phyloP scores from a whole-genome alignment of 257 asterid species.

The Fraxinus excelsior region DNA sequence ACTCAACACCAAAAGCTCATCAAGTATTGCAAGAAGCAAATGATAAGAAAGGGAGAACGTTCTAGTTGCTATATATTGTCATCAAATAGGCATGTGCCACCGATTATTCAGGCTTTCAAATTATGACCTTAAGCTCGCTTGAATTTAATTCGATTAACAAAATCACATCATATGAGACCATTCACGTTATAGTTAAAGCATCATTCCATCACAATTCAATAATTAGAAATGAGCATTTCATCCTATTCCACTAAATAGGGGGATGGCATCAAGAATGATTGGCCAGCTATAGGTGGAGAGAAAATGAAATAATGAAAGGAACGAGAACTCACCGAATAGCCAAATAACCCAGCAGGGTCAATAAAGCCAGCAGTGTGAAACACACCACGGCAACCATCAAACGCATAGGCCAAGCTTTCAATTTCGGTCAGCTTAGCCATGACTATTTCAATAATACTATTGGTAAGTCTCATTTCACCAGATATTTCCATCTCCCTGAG shows the following conservation, averaged over 20 bases:
- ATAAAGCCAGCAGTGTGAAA: no score
- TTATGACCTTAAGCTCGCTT: neutral
- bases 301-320: neutral
- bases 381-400: no score
- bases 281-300: neutral
- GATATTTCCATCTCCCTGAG: no score
- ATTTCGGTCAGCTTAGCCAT: no score
- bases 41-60: neutral
- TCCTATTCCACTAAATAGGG: no score
- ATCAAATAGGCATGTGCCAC: neutral
- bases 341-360: conserved; percentile 85
- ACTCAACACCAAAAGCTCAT: no score
- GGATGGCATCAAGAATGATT: neutral
- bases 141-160: neutral
- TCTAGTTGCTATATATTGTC: neutral
- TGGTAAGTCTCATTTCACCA: no score
- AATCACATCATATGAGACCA: neutral
- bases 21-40: neutral
- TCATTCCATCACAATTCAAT: neutral
- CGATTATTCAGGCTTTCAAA: neutral
- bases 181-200: neutral
- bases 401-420: no score
- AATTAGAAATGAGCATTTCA: neutral
- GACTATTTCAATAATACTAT: no score
- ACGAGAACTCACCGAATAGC: conserved; percentile 70